A percentile compares a stretch with the other conserved stretches of the same genome.
Conservation (phyloP, 805 yeast species). For the Candida ovalis region DNA sequence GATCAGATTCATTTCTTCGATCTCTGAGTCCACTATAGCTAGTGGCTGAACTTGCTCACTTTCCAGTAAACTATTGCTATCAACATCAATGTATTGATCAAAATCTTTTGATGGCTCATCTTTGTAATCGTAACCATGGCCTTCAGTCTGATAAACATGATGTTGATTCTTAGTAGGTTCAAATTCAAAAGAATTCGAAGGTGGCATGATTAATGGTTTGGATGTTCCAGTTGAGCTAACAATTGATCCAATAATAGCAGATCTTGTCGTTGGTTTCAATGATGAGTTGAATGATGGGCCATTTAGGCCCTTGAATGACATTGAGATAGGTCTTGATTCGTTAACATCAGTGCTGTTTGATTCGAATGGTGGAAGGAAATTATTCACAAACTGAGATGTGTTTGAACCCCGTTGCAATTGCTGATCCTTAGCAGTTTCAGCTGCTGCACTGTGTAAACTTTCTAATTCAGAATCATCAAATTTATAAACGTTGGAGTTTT, state of each 20-base stretch:
- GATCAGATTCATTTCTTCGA: not conserved
- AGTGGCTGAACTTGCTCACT: not conserved
- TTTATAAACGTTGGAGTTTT: not conserved
- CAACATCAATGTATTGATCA: slow-evolving; percentile 19
- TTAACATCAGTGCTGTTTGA: slow-evolving; percentile 1
- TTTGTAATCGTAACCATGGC: slow-evolving; percentile 3
- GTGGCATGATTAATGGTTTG: slow-evolving; percentile 14
- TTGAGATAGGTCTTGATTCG: slow-evolving; percentile 31
- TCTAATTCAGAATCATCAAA: not conserved
- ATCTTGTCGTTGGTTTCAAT: slow-evolving; percentile 24
- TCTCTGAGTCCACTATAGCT: slow-evolving; percentile 1
- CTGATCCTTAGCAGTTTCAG: not conserved
- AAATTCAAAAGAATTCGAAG: slow-evolving; percentile 12
- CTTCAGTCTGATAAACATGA: not conserved
- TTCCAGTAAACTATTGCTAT: slow-evolving; percentile 5
- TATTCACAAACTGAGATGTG: not conserved
- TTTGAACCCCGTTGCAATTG: not conserved
- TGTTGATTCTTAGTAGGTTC: not conserved
- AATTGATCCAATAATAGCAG: slow-evolving; percentile 29
- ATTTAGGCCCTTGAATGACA: slow-evolving; percentile 60
- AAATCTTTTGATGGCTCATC: slow-evolving; percentile 19
- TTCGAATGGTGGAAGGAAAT: slow-evolving; percentile 7
- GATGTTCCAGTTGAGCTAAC: slow-evolving; percentile 34
- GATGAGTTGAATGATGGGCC: slow-evolving; percentile 50
- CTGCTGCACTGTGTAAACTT: not conserved